Base-by-base conservation (phyloP, 371 early-diverging fungal genomes). In the Lichtheimia corymbifera region DNA sequence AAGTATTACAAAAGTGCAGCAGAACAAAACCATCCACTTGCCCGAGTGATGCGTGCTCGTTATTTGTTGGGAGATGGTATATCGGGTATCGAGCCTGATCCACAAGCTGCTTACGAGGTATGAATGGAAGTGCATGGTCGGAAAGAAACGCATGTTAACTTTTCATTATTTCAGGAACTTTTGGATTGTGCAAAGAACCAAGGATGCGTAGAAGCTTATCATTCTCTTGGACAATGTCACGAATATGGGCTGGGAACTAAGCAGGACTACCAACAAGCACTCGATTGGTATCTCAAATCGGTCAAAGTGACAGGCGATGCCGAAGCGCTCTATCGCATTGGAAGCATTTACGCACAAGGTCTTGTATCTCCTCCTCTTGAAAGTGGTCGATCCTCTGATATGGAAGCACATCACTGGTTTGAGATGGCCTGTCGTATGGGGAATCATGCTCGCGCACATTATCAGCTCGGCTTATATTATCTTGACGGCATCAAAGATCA, bases 261-360 rank as follows among this genome's bases (percentile, higher is more conserved):
- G 7, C 76, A 82, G 61, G 64, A 88, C 55, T 75, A 87, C 35
- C 67, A 64, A n/a, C 69, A 63, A 50, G 81, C 82, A 9, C 51
- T 71, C 17, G 65, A 67, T 52, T 77, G 76, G 76, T 80, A 77
- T 47, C 42, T 63, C 13, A 65, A 62, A 43, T 73, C 81, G 12
- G 76, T 72, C 0, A 54, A 74, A 56, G 47, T 47, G 0, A 74
- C 75, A 4, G 55, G 60, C 47, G 80, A 80, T 42, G 62, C 73
- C 6, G 80, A 80, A 56, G 77, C 80, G 7, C 73, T 73, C 59
- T 77, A 69, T 30, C 73, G 75, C 9, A 73, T 80, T 30, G 80
- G 68, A 9, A 64, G 45, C 0, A 68, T 80, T 61, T 22, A 47
- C 2, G 47, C 47, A 47, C 47, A 47, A 13, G 47, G 17, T 11